phyloP scores from a whole-genome alignment of 371 early-diverging fungal genomes.

The Funneliformis caledonium region DNA sequence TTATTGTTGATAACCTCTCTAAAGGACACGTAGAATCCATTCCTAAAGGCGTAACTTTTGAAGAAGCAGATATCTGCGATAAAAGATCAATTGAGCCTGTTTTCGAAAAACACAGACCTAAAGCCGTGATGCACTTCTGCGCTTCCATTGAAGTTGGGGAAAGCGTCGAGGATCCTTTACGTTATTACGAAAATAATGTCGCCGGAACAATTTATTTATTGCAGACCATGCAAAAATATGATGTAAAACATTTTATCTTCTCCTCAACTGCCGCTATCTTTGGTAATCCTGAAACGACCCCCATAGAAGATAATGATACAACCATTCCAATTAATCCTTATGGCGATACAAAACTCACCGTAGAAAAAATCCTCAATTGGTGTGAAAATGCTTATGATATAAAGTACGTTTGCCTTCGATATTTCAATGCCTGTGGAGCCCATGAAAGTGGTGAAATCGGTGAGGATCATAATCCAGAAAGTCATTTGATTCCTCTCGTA shows the following conservation, averaged over 20 bases:
- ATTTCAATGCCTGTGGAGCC: conserved; percentile 93
- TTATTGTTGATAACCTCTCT: conserved; percentile 61
- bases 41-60: conserved; percentile 60
- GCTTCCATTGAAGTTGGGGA: conserved; percentile 92
- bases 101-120: conserved; percentile 67
- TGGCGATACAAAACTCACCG: conserved; percentile 84
- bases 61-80: conserved; percentile 64
- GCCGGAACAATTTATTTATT: conserved; percentile 78
- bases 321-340: conserved; percentile 81
- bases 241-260: conserved; percentile 80
- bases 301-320: conserved; percentile 66
- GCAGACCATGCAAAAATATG: conserved; percentile 65
- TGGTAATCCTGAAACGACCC: conserved; percentile 63
- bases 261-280: conserved; percentile 90
- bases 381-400: conserved; percentile 28
- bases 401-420: conserved; percentile 53
- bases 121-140: conserved; percentile 89
- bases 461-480: conserved; percentile 82
- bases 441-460: conserved; percentile 87
- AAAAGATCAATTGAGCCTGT: conserved; percentile 49
- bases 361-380: conserved; percentile 74
- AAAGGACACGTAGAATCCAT: conserved; percentile 71
- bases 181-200: conserved; percentile 89
- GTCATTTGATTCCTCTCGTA: conserved; percentile 88
- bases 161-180: conserved; percentile 78